A percentile compares a stretch with the other conserved stretches of the same genome.
Conservation (phyloP, 2,329 filamentous ascomycete genomes). For the Neofusicoccum umdonicola region DNA sequence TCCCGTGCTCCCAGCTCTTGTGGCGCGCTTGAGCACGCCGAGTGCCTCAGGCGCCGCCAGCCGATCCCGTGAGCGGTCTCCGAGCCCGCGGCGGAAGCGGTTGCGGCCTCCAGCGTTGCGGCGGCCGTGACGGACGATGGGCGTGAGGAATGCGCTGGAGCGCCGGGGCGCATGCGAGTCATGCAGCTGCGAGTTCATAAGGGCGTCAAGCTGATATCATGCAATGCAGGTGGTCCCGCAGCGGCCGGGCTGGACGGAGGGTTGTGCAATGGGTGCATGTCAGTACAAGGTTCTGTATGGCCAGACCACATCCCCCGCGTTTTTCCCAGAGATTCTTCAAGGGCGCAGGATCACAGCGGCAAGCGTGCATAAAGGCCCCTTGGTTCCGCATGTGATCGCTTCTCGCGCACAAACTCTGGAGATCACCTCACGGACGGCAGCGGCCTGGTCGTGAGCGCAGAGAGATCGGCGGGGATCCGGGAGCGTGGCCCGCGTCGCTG, state of each 20-base stretch:
- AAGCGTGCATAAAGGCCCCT: slow-evolving; percentile 5
- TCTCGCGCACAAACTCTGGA: slow-evolving; percentile 4
- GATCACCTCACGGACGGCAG: background rate
- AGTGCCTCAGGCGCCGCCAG: background rate
- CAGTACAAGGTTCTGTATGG: background rate
- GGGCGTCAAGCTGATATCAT: slow-evolving; percentile 17
- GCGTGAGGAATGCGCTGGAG: background rate
- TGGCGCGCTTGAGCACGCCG: background rate
- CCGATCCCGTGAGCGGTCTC: background rate
- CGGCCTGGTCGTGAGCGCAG: background rate
- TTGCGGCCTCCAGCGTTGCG: background rate
- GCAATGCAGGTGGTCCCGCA: slow-evolving; percentile 6
- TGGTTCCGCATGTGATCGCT: slow-evolving; percentile 12
- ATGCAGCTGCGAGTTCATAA: background rate
- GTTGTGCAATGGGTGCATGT: slow-evolving; percentile 7
- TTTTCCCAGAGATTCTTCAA: slow-evolving; percentile 12
- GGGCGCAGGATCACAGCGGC: slow-evolving; percentile 6
- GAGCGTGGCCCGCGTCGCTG: background rate
- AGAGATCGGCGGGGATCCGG: slow-evolving; percentile 15
- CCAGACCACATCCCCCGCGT: slow-evolving; percentile 13
- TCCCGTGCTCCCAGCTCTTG: background rate
- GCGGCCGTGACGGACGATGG: background rate
- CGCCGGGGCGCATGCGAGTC: background rate
- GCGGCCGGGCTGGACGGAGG: background rate
- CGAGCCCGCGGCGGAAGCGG: background rate